A percentile compares a stretch with the other conserved stretches of the same genome.
phyloP scores from a whole-genome alignment of 805 yeast genomes.

The Myxozyma neotropica region DNA sequence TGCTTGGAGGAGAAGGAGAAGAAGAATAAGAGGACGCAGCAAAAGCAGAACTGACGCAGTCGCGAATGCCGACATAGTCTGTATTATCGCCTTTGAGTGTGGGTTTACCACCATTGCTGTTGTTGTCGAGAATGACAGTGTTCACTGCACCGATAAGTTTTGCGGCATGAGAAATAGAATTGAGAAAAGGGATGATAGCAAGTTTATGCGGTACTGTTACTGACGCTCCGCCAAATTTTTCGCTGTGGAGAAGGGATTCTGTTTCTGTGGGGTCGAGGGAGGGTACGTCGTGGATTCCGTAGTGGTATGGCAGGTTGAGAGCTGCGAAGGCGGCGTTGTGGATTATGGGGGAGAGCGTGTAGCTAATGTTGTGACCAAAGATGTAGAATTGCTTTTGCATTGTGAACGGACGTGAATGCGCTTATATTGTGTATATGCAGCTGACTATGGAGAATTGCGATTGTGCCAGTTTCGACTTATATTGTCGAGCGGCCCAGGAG shows the following conservation, averaged over 20 bases:
- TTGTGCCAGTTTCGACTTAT: no score
- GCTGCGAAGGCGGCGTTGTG: slow-evolving; percentile 77
- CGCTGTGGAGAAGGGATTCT: slow-evolving; percentile 40
- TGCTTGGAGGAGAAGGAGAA: slow-evolving; percentile 45
- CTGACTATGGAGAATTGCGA: neutral
- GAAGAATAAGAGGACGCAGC: slow-evolving; percentile 39
- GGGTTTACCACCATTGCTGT: slow-evolving; percentile 22
- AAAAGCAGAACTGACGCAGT: slow-evolving; percentile 60
- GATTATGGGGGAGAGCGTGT: slow-evolving; percentile 85
- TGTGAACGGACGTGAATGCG: no score
- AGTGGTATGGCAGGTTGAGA: slow-evolving; percentile 77
- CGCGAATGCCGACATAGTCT: slow-evolving; percentile 87
- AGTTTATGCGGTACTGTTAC: slow-evolving; percentile 92
- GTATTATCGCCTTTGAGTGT: slow-evolving; percentile 85
- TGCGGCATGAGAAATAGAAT: slow-evolving; percentile 75
- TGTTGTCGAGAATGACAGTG: slow-evolving; percentile 63
- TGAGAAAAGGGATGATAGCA: slow-evolving; percentile 69
- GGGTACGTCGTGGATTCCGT: slow-evolving; percentile 43
- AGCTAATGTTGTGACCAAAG: slow-evolving; percentile 45
- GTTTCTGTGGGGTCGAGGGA: slow-evolving; percentile 7
- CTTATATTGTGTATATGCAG: neutral
- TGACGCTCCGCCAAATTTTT: slow-evolving; percentile 94
- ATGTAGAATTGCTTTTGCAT: slow-evolving; percentile 40
- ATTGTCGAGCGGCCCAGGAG: no score
- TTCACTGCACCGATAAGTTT: slow-evolving; percentile 89